Conservation (phyloP, 768 basidiomycete genomes). For the Leccinum fibrillosum region DNA sequence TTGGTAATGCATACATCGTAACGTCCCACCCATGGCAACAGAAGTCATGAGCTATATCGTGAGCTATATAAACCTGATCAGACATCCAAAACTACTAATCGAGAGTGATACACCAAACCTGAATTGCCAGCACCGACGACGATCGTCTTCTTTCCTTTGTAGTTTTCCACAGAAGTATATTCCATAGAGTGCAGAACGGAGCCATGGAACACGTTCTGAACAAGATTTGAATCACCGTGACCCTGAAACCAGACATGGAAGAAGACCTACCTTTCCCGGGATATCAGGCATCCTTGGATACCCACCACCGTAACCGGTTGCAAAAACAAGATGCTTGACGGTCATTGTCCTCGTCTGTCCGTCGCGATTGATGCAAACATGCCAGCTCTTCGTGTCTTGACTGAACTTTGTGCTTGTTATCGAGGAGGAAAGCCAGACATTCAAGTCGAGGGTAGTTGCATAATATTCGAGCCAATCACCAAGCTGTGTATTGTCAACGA, state of each 20-base stretch:
- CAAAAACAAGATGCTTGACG: constrained; percentile 53
- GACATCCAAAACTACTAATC: not conserved
- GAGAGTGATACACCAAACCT: constrained; percentile 29
- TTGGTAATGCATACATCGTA: constrained; percentile 18
- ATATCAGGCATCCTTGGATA: constrained; percentile 44
- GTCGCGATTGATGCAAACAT: constrained; percentile 34
- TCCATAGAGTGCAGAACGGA: constrained; percentile 49
- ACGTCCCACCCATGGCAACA: constrained; percentile 28
- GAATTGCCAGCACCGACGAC: constrained; percentile 65
- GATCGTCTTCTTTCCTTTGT: constrained; percentile 59
- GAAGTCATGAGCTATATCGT: constrained; percentile 39
- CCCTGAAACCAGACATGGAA: not conserved
- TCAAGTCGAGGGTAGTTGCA: constrained; percentile 53
- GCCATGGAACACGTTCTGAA: constrained; percentile 50
- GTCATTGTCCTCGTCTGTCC: constrained; percentile 32
- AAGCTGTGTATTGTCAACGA: constrained; percentile 32
- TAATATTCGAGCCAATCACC: constrained; percentile 66
- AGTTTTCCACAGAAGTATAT: constrained; percentile 43
- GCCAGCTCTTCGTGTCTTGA: constrained; percentile 39
- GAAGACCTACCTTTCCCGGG: constrained; percentile 37
- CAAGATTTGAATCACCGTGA: not conserved
- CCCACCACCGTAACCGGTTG: constrained; percentile 51
- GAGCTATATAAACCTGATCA: constrained; percentile 19
- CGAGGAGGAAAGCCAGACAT: constrained; percentile 55
- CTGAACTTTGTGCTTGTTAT: constrained; percentile 35